phyloP scores from a whole-genome alignment of 31 red algal species.

The Odonthalia washingtoniensis region DNA sequence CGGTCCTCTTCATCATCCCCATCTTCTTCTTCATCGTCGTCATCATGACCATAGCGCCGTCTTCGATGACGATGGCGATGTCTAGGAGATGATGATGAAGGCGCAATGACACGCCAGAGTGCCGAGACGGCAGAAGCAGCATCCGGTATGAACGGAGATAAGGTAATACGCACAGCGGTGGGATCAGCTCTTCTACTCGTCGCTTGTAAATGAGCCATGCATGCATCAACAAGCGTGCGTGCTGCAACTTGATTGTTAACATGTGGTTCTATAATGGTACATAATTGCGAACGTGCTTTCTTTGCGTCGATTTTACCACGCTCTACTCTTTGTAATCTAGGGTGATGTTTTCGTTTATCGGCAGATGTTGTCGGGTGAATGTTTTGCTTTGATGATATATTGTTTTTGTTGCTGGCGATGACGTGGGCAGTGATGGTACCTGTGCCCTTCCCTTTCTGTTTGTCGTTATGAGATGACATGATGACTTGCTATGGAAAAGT shows the following conservation, averaged over 20 bases:
- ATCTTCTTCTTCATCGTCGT: neutral
- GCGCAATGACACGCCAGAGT: neutral
- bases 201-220: neutral
- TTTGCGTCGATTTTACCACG: no score
- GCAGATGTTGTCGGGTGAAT: no score
- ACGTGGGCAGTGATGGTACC: no score
- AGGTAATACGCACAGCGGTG: neutral
- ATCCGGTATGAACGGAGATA: neutral
- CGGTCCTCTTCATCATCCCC: neutral
- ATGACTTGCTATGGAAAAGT: no score
- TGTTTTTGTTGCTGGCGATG: no score
- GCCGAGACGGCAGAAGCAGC: neutral
- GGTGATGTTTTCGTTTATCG: no score
- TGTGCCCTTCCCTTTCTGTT: no score
- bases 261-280: neutral
- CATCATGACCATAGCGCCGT: neutral
- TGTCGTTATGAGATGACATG: no score
- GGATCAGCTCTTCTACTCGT: neutral
- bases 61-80: neutral
- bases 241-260: neutral
- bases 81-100: neutral
- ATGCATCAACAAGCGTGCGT: neutral
- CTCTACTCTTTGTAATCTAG: no score
- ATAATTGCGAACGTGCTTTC: no score
- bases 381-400: no score